Conservation (phyloP, 140 eudicot species). For the Ambrosia hybrid region DNA sequence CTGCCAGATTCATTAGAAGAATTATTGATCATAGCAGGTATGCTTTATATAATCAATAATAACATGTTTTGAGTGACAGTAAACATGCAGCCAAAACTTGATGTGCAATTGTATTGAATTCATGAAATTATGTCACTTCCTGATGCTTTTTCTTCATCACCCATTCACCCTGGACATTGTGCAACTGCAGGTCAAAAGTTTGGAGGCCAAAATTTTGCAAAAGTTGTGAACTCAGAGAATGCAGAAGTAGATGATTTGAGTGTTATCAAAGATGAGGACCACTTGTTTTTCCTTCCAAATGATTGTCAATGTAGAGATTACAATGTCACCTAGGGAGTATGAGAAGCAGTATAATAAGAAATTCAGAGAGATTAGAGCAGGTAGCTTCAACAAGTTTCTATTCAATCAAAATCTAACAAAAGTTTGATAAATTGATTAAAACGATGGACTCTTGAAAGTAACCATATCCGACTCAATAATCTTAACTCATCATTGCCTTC, state of each 20-base stretch:
- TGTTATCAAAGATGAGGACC: constrained; percentile 86
- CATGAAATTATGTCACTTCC: constrained; percentile 6
- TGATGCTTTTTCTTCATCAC: constrained; percentile 16
- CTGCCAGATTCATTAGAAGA: constrained; percentile 83
- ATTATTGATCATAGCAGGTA: constrained; percentile 69
- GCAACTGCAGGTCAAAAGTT: constrained; percentile 75
- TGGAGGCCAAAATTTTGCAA: constrained; percentile 52
- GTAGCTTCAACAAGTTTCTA: constrained; percentile 40
- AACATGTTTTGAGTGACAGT: background rate
- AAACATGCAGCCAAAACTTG: constrained; percentile 9
- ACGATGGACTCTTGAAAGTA: constrained; percentile 15
- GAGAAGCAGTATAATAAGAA: constrained; percentile 24
- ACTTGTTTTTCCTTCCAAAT: constrained; percentile 60
- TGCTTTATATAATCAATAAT: constrained; percentile 15
- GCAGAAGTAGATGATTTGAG: constrained; percentile 86
- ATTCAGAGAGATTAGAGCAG: constrained; percentile 19
- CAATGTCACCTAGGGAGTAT: constrained; percentile 28
- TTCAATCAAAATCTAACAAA: constrained; percentile 33
- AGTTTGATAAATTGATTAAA: constrained; percentile 27
- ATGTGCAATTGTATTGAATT: background rate
- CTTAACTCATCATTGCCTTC: constrained; percentile 38
- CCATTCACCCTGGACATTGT: constrained; percentile 18
- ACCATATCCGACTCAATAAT: constrained; percentile 9
- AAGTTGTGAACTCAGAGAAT: constrained; percentile 60
- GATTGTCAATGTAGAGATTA: constrained; percentile 36